A percentile compares a stretch with the other conserved stretches of the same genome.
These are phyloP conservation scores for Digitaria exilis DNA, from an alignment of 202 grass and related monocot species.

Conservation along the genomic window DNA sequence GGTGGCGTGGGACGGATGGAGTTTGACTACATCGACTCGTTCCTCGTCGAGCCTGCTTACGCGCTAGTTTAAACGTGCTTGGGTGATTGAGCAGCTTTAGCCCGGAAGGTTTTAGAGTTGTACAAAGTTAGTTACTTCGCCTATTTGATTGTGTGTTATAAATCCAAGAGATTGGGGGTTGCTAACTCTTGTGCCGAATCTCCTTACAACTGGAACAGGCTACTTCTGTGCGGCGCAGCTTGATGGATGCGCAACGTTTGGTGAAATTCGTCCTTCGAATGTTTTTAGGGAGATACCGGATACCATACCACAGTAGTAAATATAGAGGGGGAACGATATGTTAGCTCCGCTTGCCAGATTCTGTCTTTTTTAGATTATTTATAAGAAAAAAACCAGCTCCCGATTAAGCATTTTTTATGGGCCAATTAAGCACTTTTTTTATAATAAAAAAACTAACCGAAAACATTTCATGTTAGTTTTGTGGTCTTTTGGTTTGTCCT, in stretches of 20 bases:
- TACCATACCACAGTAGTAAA: no score
- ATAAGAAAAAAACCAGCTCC: no score
- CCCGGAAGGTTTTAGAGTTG: not conserved
- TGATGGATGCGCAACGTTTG: not conserved
- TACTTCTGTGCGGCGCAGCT: not conserved
- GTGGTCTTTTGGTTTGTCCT: no score
- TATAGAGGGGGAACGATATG: no score
- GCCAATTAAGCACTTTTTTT: no score
- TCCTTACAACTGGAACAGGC: not conserved
- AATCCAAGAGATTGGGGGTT: constrained; percentile 10
- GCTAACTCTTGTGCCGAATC: not conserved
- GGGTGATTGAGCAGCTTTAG: constrained; percentile 18
- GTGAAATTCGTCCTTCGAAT: not conserved
- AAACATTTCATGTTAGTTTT: no score
- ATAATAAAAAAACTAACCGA: no score
- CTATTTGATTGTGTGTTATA: not conserved
- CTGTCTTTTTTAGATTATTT: no score
- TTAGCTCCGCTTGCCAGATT: no score
- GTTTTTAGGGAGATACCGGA: no score
- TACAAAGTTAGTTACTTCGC: constrained; percentile 26
- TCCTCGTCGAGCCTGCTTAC: constrained; percentile 55
- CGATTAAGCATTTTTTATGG: no score
- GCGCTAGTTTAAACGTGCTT: constrained; percentile 35
- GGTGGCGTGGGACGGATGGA: constrained; percentile 38
- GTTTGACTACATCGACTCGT: constrained; percentile 49